phyloP scores from a whole-genome alignment of 176 grass and related monocot species.

The Dendrocalamus sinicus region DNA sequence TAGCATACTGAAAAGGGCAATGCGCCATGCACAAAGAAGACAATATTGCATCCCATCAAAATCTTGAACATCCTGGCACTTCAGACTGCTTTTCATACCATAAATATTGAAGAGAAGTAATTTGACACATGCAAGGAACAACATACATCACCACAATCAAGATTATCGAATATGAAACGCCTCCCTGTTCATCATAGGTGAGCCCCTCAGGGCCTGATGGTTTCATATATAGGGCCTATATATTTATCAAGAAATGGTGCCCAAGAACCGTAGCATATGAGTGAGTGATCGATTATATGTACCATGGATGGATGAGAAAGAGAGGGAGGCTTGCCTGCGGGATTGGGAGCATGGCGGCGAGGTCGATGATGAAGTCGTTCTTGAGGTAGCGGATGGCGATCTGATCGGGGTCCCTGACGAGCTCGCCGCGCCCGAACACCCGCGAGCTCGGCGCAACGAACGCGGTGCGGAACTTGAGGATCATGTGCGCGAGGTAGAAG shows the following conservation, averaged over 20 bases:
- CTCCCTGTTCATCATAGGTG: neutral
- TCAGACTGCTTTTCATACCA: neutral
- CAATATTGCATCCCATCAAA: neutral
- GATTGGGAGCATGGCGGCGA: slow-evolving; percentile 84
- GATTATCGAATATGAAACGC: neutral
- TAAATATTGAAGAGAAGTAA: neutral
- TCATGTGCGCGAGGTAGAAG: slow-evolving; percentile 82
- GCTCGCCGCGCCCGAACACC: slow-evolving; percentile 83
- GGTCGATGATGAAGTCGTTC: slow-evolving; percentile 90
- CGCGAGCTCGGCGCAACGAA: slow-evolving; percentile 86
- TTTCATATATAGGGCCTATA: neutral
- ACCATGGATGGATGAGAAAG: neutral
- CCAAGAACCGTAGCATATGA: neutral
- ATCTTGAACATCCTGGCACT: neutral
- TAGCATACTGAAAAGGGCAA: neutral
- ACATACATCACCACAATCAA: neutral
- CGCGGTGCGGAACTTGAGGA: slow-evolving; percentile 93
- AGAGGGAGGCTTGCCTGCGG: slow-evolving; percentile 55
- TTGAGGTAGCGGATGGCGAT: slow-evolving; percentile 86
- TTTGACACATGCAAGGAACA: neutral
- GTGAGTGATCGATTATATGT: neutral
- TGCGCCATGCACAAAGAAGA: neutral
- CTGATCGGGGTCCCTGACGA: slow-evolving; percentile 84
- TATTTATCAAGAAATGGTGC: neutral
- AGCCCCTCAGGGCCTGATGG: neutral